phyloP scores from a whole-genome alignment of 1,284 basidiomycete genomes.

The Irpex lacteus region DNA sequence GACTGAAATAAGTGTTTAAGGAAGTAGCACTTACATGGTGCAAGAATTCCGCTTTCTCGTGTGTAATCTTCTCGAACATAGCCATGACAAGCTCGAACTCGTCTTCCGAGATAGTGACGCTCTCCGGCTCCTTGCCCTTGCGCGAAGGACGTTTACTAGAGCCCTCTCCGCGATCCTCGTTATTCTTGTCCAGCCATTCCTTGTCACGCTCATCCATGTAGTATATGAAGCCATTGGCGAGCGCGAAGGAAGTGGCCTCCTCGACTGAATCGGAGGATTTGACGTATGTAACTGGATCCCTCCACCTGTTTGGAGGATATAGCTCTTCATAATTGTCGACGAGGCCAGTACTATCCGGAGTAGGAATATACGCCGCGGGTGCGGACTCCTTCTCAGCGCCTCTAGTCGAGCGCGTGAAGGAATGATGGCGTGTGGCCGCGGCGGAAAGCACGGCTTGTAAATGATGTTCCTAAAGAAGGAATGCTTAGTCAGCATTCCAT shows the following conservation, averaged over 20 bases:
- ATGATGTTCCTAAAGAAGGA: slow-evolving; percentile 79
- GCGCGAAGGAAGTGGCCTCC: slow-evolving; percentile 58
- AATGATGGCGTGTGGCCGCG: slow-evolving; percentile 57
- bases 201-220: slow-evolving; percentile 97
- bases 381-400: slow-evolving; percentile 42
- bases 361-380: slow-evolving; percentile 82
- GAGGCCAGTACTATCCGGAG: slow-evolving; percentile 84
- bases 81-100: slow-evolving; percentile 97
- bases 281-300: slow-evolving; percentile 79
- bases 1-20: background rate
- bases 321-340: slow-evolving; percentile 74
- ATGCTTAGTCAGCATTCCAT: slow-evolving; percentile 62
- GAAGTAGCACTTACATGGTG: slow-evolving; percentile 67
- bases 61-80: slow-evolving; percentile 88
- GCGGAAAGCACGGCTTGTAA: slow-evolving; percentile 83
- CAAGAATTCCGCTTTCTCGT: slow-evolving; percentile 89
- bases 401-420: slow-evolving; percentile 39
- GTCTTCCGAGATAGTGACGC: slow-evolving; percentile 77
- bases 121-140: slow-evolving; percentile 79
- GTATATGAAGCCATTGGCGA: slow-evolving; percentile 76
- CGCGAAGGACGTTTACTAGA: slow-evolving; percentile 75
- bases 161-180: slow-evolving; percentile 85
- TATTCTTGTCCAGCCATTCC: slow-evolving; percentile 92
- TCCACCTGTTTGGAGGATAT: slow-evolving; percentile 70
- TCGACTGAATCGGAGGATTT: slow-evolving; percentile 89